Evolutionary conservation across 2,329 filamentous ascomycete genomes (phyloP).

Genomic region (Hypoxylon sp.): DNA sequence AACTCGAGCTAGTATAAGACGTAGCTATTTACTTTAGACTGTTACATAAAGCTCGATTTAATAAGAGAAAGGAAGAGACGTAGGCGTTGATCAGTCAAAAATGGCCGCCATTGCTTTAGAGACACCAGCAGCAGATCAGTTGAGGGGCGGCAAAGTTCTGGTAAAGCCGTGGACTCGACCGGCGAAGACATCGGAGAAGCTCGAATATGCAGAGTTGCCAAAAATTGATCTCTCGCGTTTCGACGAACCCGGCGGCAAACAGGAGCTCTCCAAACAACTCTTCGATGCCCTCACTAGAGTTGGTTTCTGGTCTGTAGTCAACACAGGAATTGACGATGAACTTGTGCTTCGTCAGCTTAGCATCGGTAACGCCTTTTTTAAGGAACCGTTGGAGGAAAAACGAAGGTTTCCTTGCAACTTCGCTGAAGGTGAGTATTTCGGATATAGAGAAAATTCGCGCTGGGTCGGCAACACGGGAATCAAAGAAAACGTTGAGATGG

Average conservation of each 20-base stretch:
- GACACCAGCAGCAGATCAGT: constrained; percentile 22
- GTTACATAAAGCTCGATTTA: background rate
- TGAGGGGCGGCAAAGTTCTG: constrained; percentile 34
- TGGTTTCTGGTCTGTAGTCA: constrained; percentile 64
- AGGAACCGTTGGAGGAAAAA: constrained; percentile 46
- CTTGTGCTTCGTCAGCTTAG: constrained; percentile 48
- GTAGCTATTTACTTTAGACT: background rate
- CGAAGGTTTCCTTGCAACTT: constrained; percentile 50
- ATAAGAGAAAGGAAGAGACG: background rate
- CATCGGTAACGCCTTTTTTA: constrained; percentile 47
- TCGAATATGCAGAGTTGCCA: constrained; percentile 66
- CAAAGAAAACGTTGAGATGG: constrained; percentile 68
- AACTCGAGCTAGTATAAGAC: constrained; percentile 18
- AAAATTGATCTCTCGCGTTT: constrained; percentile 68
- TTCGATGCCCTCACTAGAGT: constrained; percentile 62
- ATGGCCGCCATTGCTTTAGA: constrained; percentile 53
- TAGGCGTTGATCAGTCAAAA: constrained; percentile 3
- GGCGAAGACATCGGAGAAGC: constrained; percentile 49
- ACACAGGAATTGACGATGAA: constrained; percentile 47
- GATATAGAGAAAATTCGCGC: constrained; percentile 57
- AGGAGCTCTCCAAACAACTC: constrained; percentile 64
- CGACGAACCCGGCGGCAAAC: constrained; percentile 65
- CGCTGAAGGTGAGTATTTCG: constrained; percentile 51
- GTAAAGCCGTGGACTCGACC: constrained; percentile 55
- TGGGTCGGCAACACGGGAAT: constrained; percentile 54